Evolutionary conservation across 2,329 filamentous ascomycete species (phyloP), one percentile per base, ranked within the genome.

Genomic region (Westerdykella aurantiaca): DNA sequence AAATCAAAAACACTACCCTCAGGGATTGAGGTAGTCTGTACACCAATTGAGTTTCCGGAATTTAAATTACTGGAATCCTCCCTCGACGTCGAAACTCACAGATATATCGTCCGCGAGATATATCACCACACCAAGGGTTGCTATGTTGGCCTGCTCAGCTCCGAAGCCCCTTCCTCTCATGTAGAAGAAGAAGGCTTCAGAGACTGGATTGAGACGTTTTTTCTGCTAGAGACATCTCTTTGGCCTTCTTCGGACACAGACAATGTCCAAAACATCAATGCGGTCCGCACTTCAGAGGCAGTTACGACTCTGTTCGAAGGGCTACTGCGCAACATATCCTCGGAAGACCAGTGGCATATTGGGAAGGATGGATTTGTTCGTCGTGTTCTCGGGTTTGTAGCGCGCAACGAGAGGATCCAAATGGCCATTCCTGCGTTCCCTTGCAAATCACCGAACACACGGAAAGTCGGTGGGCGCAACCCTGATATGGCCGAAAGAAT

Each of bases 391-490:
- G 57, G 53, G 16, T 63, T 57, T 38, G 58, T 63, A 13, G 53
- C 54, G 33, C 52, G 52, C 35, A 54, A 52, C 31, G 41, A 53
- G 44, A 57, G 54, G 0, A 60, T 64, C n/a, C 53, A 53, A 6
- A 49, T 60, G 14, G 52, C 53, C 17, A 65, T 82, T 1, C 79
- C 79, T 0, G 78, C 78, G 0, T 82, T 82, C 39, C 79, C 80
- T 0, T 82, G 79, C 70, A 82, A 82, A 53, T 81, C 78, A 0
- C 74, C 79, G 13, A 82, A 82, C 47, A 55, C 57, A 0, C 67
- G 72, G 25, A 83, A 83, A 43, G 76, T 79, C 0, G 63, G 81
- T 9, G 78, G 70, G 2, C 56, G 52, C 5, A 57, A 71, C 31
- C 71, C 71, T 1, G 71, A 73, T 43, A 57, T 70, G 6, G 71